Percentiles rank a stretch among this genome's conserved stretches.
phyloP scores from a whole-genome alignment of 2,329 filamentous ascomycete species.

The Monilinia vaccinii-corymbosi region DNA sequence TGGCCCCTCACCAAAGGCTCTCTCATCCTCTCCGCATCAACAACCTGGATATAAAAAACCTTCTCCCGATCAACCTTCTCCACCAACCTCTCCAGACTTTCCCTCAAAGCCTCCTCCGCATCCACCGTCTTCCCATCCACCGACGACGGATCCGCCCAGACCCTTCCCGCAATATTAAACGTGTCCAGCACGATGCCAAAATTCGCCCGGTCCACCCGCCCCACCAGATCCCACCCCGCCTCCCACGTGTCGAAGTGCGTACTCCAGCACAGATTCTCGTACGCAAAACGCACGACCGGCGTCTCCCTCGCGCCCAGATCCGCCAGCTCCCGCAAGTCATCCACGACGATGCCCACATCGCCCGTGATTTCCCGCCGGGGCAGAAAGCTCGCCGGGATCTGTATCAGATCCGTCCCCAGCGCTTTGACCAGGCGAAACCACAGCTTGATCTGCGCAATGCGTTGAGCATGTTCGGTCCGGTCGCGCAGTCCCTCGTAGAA shows the following conservation, averaged over 20 bases:
- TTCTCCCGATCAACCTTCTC: conserved; percentile 47
- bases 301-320: conserved; percentile 53
- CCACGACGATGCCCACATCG: conserved; percentile 46
- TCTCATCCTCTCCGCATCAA: conserved; percentile 57
- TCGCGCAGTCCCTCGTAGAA: conserved; percentile 68
- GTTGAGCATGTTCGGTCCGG: conserved; percentile 44
- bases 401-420: conserved; percentile 53
- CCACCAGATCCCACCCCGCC: conserved; percentile 56
- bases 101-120: conserved; percentile 45
- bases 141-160: conserved; percentile 57
- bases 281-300: conserved; percentile 55
- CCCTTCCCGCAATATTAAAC: conserved; percentile 63
- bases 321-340: conserved; percentile 54
- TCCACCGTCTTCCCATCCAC: conserved; percentile 42
- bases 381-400: neutral
- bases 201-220: conserved; percentile 54
- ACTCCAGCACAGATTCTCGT: conserved; percentile 67
- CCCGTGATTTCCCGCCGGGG: conserved; percentile 34
- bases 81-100: conserved; percentile 18
- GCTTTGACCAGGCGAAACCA: conserved; percentile 51
- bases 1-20: conserved; percentile 48
- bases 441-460: conserved; percentile 54
- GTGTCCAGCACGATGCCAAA: conserved; percentile 68
- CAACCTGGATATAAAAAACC: conserved; percentile 68
- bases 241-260: conserved; percentile 66